Evolutionary conservation across 148 eudicot genomes (phyloP).

Genomic region (Chenopodium formosanum): DNA sequence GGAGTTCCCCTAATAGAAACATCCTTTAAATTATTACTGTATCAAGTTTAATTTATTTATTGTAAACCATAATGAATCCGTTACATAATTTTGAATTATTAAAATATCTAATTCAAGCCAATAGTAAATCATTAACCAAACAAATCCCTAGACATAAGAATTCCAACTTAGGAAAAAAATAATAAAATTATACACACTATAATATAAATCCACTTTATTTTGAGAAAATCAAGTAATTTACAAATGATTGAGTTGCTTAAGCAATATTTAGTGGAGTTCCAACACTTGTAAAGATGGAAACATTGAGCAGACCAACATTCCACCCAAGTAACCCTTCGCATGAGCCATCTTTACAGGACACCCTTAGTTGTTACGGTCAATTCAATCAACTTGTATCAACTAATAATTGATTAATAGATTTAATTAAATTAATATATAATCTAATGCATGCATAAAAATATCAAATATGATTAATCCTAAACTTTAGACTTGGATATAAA

Average conservation of each 20-base stretch:
- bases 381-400: slow-evolving; percentile 7
- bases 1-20: no score
- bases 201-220: not conserved
- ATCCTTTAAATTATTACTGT: no score
- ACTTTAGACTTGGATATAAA: not conserved
- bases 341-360: slow-evolving; percentile 16
- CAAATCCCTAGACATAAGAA: not conserved
- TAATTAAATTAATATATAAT: not conserved
- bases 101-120: no score
- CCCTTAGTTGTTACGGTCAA: slow-evolving; percentile 24
- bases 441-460: not conserved
- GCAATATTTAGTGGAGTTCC: slow-evolving; percentile 10
- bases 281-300: slow-evolving; percentile 2
- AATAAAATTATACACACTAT: not conserved
- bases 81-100: no score
- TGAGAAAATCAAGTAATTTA: not conserved
- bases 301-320: slow-evolving; percentile 28
- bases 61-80: no score
- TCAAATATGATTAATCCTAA: slow-evolving; percentile 1
- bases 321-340: slow-evolving; percentile 5
- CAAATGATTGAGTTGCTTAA: slow-evolving; percentile 1
- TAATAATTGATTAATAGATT: not conserved
- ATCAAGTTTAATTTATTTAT: no score
- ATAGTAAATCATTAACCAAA: not conserved
- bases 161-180: not conserved